A percentile compares a stretch with the other conserved stretches of the same genome.
Evolutionary conservation across 352 stramenopile species (phyloP).

Genomic region (Phytophthora tubulina): DNA sequence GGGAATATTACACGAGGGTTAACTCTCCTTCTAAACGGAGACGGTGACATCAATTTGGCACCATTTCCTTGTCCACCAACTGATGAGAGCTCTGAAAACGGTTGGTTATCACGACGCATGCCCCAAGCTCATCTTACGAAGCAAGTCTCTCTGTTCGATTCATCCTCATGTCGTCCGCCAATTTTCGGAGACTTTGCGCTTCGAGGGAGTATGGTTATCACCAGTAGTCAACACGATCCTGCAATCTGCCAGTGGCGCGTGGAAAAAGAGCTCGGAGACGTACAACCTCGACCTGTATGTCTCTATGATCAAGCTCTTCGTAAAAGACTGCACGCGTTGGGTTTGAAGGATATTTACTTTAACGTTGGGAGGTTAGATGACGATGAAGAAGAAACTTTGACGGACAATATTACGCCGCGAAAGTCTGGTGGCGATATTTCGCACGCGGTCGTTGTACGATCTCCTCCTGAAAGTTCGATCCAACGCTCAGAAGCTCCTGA

Average conservation of each 20-base stretch:
- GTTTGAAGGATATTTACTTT: conserved; percentile 62
- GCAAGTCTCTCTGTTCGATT: conserved; percentile 2
- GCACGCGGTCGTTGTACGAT: conserved; percentile 15
- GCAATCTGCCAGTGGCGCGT: conserved; percentile 80
- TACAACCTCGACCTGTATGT: conserved; percentile 48
- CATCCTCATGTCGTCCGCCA: conserved; percentile 2
- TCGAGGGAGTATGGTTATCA: conserved; percentile 66
- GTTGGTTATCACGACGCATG: conserved; percentile 33
- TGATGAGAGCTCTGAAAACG: conserved; percentile 17
- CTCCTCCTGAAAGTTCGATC: background rate
- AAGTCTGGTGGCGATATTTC: conserved; percentile 11
- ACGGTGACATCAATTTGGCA: conserved; percentile 32
- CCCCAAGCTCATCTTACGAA: conserved; percentile 38
- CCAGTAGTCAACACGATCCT: conserved; percentile 51
- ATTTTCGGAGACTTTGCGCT: conserved; percentile 59
- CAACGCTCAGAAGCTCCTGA: conserved; percentile 61
- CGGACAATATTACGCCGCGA: conserved; percentile 5
- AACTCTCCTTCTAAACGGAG: conserved; percentile 23
- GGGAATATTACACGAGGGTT: conserved; percentile 25
- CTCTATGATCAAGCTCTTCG: conserved; percentile 36
- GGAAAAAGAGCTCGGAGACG: conserved; percentile 56
- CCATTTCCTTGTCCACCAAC: conserved; percentile 38
- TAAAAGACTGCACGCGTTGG: conserved; percentile 30
- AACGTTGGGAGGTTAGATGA: conserved; percentile 19
- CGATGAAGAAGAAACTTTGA: conserved; percentile 16